Percentiles rank a stretch among this genome's conserved stretches.
Evolutionary conservation across 2,329 filamentous ascomycete genomes (phyloP).

Genomic region (Ophidiomyces ophidiicola): DNA sequence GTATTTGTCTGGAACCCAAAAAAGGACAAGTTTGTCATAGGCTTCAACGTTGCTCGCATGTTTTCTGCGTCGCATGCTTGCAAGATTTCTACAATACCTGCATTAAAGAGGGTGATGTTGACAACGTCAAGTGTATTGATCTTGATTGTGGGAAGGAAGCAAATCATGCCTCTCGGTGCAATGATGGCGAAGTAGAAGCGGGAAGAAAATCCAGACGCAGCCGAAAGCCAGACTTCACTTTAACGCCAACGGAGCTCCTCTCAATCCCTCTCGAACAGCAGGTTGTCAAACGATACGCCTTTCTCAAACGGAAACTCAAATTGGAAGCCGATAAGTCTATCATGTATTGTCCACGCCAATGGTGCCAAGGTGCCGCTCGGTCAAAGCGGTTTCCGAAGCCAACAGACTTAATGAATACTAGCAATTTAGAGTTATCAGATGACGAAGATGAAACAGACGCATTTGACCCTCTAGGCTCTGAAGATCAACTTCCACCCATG

Average conservation of each 20-base stretch:
- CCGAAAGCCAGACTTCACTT: constrained; percentile 52
- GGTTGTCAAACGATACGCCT: constrained; percentile 72
- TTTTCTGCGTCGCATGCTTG: constrained; percentile 81
- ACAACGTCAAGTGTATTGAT: constrained; percentile 64
- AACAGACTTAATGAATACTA: constrained; percentile 46
- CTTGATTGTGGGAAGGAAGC: constrained; percentile 59
- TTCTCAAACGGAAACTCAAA: constrained; percentile 81
- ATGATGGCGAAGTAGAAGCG: constrained; percentile 11
- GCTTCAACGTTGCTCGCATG: constrained; percentile 72
- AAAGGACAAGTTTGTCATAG: constrained; percentile 72
- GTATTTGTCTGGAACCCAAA: constrained; percentile 81
- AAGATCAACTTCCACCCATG: constrained; percentile 35
- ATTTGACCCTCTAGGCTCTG: constrained; percentile 35
- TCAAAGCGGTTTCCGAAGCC: constrained; percentile 63
- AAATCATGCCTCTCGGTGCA: constrained; percentile 23
- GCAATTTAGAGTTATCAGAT: constrained; percentile 35
- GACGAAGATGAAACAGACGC: constrained; percentile 36
- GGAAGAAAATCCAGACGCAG: constrained; percentile 23
- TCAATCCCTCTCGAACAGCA: constrained; percentile 61
- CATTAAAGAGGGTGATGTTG: constrained; percentile 72
- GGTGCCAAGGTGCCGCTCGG: constrained; percentile 81
- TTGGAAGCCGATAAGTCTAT: constrained; percentile 86
- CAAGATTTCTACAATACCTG: constrained; percentile 82
- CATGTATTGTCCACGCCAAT: constrained; percentile 79
- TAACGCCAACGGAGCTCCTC: constrained; percentile 73